Percentiles rank a stretch among this genome's conserved stretches.
Evolutionary conservation across 2,329 filamentous ascomycete genomes (phyloP).

Genomic region (Aspergillus bombycis): DNA sequence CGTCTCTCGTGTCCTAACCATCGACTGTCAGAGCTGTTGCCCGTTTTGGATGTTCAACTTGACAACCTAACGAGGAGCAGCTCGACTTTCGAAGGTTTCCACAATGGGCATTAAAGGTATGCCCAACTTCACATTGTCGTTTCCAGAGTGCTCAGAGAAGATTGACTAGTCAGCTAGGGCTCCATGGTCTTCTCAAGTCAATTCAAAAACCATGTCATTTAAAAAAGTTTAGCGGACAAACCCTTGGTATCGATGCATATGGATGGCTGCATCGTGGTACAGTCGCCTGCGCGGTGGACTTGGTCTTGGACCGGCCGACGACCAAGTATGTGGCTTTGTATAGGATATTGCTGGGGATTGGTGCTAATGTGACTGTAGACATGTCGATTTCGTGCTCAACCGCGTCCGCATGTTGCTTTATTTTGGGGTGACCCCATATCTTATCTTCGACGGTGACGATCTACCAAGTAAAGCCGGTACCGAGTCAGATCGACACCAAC

Average conservation of each 20-base stretch:
- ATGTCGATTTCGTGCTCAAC: conserved; percentile 86
- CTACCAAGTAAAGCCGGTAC: conserved; percentile 91
- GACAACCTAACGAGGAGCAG: conserved; percentile 32
- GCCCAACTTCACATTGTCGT: conserved; percentile 9
- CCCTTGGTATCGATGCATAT: conserved; percentile 93
- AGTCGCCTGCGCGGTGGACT: conserved; percentile 84
- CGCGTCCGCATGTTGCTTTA: conserved; percentile 92
- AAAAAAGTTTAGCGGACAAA: conserved; percentile 84
- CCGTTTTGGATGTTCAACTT: conserved; percentile 28
- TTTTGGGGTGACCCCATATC: conserved; percentile 90
- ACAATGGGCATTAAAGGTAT: conserved; percentile 52
- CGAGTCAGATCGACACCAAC: conserved; percentile 74
- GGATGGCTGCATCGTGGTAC: conserved; percentile 97
- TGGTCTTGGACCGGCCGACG: conserved; percentile 86
- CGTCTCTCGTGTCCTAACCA: conserved; percentile 10
- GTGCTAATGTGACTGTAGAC: conserved; percentile 57
- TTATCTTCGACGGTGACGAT: conserved; percentile 95
- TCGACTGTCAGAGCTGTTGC: conserved; percentile 17
- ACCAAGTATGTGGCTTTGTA: conserved; percentile 67
- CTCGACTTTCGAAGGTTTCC: conserved; percentile 31
- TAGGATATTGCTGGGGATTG: conserved; percentile 51
- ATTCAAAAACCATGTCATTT: conserved; percentile 88
- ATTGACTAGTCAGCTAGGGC: conserved; percentile 56
- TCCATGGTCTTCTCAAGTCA: conserved; percentile 90
- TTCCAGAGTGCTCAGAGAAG: background rate